Evolutionary conservation across 208 protist genomes (phyloP), one percentile per base, ranked within the genome.

Genomic region (Acanthamoeba sp.): DNA sequence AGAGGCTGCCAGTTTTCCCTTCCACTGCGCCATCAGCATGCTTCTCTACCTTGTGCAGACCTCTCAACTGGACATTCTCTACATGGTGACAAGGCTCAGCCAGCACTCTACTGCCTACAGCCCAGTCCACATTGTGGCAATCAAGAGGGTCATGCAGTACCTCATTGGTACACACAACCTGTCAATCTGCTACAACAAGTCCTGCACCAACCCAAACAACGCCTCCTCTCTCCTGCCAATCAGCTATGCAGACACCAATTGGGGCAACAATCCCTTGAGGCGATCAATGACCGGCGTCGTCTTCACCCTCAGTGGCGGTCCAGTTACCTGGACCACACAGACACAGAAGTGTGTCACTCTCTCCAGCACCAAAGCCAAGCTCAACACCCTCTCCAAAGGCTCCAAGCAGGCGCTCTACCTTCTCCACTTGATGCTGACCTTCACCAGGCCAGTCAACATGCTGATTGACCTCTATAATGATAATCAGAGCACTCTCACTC

Each of bases 401-500:
- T 29, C 66, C 34, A 71, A 78, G 3, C 36, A 93, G 34, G 88
- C 88, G 14, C 7, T 93, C 40, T 93, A 55, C 45, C 5, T 93
- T 38, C 22, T 52, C 16, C 4, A n/a, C n/a, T n/a, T n/a, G n/a
- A n/a, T n/a, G n/a, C n/a, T n/a, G n/a, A n/a, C n/a, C n/a, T n/a
- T n/a, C 20, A 55, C 1, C 36, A 24, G 3, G 12, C 7, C 2
- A 14, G 50, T 57, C 32, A 18, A 42, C 1, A 10, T 66, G 4
- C 59, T 18, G 10, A 22, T 55, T 18, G 45, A 59, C 20, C 38
- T 93, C 22, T 78, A 57, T 14, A 78, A 93, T 9, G 29, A 92
- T 36, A 93, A 93, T 45, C 88, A 93, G 34, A 93, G 62, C 32
- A 24, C 88, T 9, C 32, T 93, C 0, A 62, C 40, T 29, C 18